Evolutionary conservation across 192 early-diverging fungal genomes (phyloP).

Genomic region (Entomortierella chlamydospora): DNA sequence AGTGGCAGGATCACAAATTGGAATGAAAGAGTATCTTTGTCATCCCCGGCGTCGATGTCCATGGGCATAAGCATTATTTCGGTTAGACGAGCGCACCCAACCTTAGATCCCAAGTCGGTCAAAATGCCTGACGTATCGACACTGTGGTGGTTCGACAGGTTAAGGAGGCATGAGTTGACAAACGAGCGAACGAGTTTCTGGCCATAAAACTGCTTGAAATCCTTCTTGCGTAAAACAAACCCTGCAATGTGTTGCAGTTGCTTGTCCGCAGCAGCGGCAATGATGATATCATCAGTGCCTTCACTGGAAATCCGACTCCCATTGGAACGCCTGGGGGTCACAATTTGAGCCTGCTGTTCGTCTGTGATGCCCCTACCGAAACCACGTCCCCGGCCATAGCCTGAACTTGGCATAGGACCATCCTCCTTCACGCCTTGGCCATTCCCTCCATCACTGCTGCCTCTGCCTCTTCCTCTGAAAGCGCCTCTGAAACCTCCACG

Average conservation of each 20-base stretch:
- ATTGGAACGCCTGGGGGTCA: not conserved
- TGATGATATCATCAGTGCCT: conserved; percentile 42
- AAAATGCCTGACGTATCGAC: conserved; percentile 43
- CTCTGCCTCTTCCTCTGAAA: no score
- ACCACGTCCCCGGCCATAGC: not conserved
- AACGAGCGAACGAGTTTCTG: conserved; percentile 10
- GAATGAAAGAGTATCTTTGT: conserved; percentile 30
- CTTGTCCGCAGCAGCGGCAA: not conserved
- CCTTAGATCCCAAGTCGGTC: not conserved
- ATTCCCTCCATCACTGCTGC: no score
- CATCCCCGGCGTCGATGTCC: conserved; percentile 29
- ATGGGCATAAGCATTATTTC: conserved; percentile 40
- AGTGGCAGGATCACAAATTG: conserved; percentile 55
- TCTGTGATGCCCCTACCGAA: not conserved
- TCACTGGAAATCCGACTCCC: conserved; percentile 27
- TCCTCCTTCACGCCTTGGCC: no score
- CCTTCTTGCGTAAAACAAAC: conserved; percentile 1
- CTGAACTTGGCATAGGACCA: not conserved
- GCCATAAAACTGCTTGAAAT: not conserved
- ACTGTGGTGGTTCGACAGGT: conserved; percentile 46
- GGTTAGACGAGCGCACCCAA: conserved; percentile 30
- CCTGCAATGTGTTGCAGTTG: conserved; percentile 6
- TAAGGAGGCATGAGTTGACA: conserved; percentile 47
- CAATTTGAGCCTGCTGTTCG: conserved; percentile 17
- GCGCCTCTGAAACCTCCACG: no score